Evolutionary conservation across 1,284 basidiomycete species (phyloP), one percentile per base, ranked within the genome.

Genomic region (Hypsizygus ulmarius): DNA sequence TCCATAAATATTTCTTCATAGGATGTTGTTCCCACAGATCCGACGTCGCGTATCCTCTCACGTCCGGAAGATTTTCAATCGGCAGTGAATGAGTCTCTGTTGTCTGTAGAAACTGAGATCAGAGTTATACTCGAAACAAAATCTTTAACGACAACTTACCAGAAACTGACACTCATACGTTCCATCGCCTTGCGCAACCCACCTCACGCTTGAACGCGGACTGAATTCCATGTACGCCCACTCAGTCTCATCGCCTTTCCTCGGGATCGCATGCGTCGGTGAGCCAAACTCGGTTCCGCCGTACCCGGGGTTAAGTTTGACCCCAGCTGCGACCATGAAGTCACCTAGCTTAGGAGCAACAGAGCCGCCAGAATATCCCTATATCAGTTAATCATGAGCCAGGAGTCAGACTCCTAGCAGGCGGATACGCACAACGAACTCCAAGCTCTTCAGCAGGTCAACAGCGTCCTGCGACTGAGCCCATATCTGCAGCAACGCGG

Each of bases 91-190:
- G 60, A 1, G 32, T 57, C n/a, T 57, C 56, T 0, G 52, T 51
- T n/a, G 54, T 58, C 64, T 68, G 45, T 10, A 38, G 19, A 28
- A 14, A 32, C 27, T 30, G 40, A 32, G 19, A 16, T 38, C 25
- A 28, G 43, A 25, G 25, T 7, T 9, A 40, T 43, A 3, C 8
- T 8, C 3, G 9, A 16, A 50, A 18, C 12, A 34, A 16, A 47
- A 21, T 19, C 12, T n/a, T n/a, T n/a, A n/a, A n/a, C n/a, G n/a
- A 47, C 34, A 5, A 60, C 67, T 7, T 27, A 72, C 71, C 52
- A 71, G 46, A 40, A 69, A 57, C 32, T 70, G 68, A 27, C 59
- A 60, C 48, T 74, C 71, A 39, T 63, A 72, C 1, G 63, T 68
- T 15, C 67, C 71, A 53, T 71, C 67, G 1, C 64, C 68, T 44